Evolutionary conservation across 2,329 filamentous ascomycete genomes (phyloP), one percentile per base, ranked within the genome.

Genomic region (Claviceps humidiphila): DNA sequence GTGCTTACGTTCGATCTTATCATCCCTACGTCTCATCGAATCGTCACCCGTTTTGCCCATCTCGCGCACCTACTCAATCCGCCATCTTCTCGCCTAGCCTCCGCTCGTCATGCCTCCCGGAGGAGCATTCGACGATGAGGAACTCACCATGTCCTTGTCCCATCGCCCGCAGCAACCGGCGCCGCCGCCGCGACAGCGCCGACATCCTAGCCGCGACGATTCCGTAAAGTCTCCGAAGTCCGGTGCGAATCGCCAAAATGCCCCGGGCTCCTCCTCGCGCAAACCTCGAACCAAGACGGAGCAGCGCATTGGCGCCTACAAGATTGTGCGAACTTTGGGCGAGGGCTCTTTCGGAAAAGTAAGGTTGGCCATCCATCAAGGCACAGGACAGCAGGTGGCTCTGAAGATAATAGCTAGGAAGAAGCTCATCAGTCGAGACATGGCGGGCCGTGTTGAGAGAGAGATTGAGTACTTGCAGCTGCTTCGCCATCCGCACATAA

Each of bases 321-420:
- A 86, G 61, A 84, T 96, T 53, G 77, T 95, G 60, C 85, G 84
- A 66, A 96, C 91, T 16, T 78, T 98, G 14, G 93, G 93, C 53
- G 93, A 98, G 71, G 93, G 93, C 47, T 96, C 90, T 2, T 98
- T 98, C 67, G 93, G 93, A 61, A 98, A 98, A 73, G 93, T 98
- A 67, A 97, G 97, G 75, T 80, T 98, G 61, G 93, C 93, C 22
- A 86, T 90, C 43, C 93, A 98, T 66, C 83, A 89, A 63, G 83
- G 89, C 59, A 97, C 88, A 59, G 87, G 87, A 58, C 90, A 97
- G 69, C 88, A 96, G 72, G 93, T 98, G 49, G 93, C 93, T 30
- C 78, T 98, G 65, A 98, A 98, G 77, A 96, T 97, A 65, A 98
- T 98, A 64, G 87, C 89, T 43, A 81, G 93, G 59, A 93, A 93